Evolutionary conservation across 1,139 yeast genomes (phyloP).

Genomic region (Suhomyces chickasaworum): DNA sequence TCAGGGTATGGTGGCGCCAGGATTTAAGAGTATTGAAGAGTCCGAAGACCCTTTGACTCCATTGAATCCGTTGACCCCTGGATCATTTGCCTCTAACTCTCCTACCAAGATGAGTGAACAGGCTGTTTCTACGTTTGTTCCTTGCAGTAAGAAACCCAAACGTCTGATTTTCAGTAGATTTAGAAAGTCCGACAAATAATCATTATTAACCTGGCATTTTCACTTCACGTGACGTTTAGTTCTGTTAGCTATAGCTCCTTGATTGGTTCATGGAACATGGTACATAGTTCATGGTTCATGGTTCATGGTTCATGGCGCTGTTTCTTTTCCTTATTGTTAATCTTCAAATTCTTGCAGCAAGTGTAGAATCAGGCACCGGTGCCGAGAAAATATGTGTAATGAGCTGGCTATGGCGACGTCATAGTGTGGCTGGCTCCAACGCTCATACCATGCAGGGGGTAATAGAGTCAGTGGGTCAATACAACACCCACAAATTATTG

Average conservation of each 20-base stretch:
- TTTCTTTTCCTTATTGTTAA: not conserved
- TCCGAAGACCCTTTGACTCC: conserved; percentile 4
- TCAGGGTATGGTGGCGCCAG: conserved; percentile 2
- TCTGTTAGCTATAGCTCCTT: not conserved
- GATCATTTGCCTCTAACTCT: not conserved
- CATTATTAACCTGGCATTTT: conserved; percentile 2
- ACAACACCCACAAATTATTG: not conserved
- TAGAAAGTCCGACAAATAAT: conserved; percentile 11
- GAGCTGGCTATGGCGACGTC: not conserved
- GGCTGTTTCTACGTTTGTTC: not conserved
- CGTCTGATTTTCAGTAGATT: conserved; percentile 20
- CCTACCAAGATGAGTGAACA: conserved; percentile 2
- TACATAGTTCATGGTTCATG: too few relatives aligned
- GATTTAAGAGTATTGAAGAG: conserved; percentile 4
- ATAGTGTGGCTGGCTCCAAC: not conserved
- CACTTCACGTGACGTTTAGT: not conserved
- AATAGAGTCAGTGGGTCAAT: not conserved
- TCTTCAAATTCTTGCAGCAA: not conserved
- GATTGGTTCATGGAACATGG: too few relatives aligned
- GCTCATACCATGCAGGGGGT: not conserved
- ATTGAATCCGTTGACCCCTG: not conserved
- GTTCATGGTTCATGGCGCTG: not conserved
- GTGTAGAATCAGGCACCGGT: not conserved
- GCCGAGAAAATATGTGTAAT: not conserved
- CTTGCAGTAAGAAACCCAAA: conserved; percentile 11